Percentiles rank a stretch among this genome's conserved stretches.
phyloP scores from a whole-genome alignment of 164 flowering plant genomes.

The grape (Vitis vinifera) region DNA sequence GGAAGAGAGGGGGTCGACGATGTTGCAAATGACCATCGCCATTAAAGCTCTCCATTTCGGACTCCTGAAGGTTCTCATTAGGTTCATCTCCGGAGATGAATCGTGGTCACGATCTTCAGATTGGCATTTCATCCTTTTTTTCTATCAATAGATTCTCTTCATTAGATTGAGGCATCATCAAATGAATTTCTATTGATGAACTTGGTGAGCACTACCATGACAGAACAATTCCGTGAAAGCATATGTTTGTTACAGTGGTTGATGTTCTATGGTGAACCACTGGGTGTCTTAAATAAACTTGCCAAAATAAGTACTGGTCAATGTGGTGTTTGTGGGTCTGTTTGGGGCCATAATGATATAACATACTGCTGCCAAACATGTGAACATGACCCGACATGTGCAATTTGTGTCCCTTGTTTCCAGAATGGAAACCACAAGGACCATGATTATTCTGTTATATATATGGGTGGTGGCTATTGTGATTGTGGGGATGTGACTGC shows the following conservation, averaged over 20 bases:
- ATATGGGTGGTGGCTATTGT: slow-evolving; percentile 95
- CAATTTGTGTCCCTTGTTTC: slow-evolving; percentile 95
- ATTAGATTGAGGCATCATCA: too few relatives aligned
- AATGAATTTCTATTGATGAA: too few relatives aligned
- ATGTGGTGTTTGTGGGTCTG: slow-evolving; percentile 94
- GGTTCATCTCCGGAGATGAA: too few relatives aligned
- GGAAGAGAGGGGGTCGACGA: too few relatives aligned
- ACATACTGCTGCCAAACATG: slow-evolving; percentile 89
- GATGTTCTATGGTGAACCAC: slow-evolving; percentile 85
- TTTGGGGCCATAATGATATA: slow-evolving; percentile 85
- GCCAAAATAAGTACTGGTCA: slow-evolving; percentile 50
- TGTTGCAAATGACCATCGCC: too few relatives aligned
- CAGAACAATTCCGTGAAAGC: slow-evolving; percentile 51
- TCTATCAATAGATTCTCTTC: too few relatives aligned
- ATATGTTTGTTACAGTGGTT: slow-evolving; percentile 87
- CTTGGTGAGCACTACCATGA: slow-evolving; percentile 21
- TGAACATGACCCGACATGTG: slow-evolving; percentile 95
- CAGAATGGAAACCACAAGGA: slow-evolving; percentile 88
- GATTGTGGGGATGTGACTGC: slow-evolving; percentile 99
- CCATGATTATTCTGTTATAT: slow-evolving; percentile 85
- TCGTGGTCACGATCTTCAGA: too few relatives aligned
- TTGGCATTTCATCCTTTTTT: too few relatives aligned
- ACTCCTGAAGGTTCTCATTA: too few relatives aligned
- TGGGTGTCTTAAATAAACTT: slow-evolving; percentile 37
- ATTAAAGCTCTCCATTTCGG: accelerated